Evolutionary conservation across 331 rosid species (phyloP).

Genomic region (Spiraea crenata): DNA sequence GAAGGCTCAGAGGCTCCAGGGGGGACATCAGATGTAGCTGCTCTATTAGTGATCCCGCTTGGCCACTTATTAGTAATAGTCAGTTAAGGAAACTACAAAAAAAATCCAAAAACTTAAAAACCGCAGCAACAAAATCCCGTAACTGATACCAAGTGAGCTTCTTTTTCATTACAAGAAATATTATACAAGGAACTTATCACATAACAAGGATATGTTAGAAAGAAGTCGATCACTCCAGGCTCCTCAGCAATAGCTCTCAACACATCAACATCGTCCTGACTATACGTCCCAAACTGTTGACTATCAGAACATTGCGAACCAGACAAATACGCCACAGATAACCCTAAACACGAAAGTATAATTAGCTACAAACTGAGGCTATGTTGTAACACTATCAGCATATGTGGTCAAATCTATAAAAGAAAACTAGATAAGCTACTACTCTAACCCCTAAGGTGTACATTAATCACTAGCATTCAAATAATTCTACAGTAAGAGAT

Average conservation of each 20-base stretch:
- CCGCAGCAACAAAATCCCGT: conserved; percentile 12
- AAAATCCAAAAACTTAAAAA: conserved; percentile 18
- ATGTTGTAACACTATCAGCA: not conserved
- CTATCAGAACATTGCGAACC: conserved; percentile 53
- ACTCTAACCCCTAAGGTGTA: not conserved
- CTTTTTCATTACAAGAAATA: not conserved
- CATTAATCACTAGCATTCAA: not conserved
- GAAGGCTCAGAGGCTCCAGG: conserved; percentile 54
- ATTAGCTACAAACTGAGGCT: conserved; percentile 15
- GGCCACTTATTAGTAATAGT: conserved; percentile 90
- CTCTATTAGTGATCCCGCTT: conserved; percentile 58
- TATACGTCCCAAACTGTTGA: conserved; percentile 79
- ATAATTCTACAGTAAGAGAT: not conserved
- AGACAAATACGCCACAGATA: conserved; percentile 77
- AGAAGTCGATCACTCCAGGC: conserved; percentile 67
- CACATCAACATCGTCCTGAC: conserved; percentile 83
- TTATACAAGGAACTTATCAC: not conserved
- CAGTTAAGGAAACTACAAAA: conserved; percentile 52
- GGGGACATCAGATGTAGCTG: conserved; percentile 54
- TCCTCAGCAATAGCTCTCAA: conserved; percentile 95
- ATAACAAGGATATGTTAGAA: conserved; percentile 87
- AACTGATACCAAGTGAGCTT: conserved; percentile 6
- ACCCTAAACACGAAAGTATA: conserved; percentile 42
- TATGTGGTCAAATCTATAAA: not conserved
- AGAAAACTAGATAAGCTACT: not conserved